Evolutionary conservation across 2,329 filamentous ascomycete species (phyloP), one percentile per base, ranked within the genome.

Genomic region (Diplodia scrobiculata): DNA sequence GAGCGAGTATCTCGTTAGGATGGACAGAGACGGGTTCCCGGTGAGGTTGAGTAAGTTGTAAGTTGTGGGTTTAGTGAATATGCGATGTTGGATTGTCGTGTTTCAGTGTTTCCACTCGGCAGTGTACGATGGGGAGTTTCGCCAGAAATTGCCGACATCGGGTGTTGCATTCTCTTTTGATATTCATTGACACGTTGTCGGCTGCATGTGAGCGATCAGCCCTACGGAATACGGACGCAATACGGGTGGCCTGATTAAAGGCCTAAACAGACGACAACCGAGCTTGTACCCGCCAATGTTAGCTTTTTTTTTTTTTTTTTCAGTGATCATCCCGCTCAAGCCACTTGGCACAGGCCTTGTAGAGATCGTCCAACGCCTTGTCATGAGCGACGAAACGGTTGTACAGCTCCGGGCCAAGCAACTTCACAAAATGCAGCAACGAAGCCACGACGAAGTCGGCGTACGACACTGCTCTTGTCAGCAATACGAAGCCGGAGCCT

Each of bases 401-500:
- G 69, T 78, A 83, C 1, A 78, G 34, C 27, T 77, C 73, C 47
- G 79, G 75, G 21, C 80, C 72, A 0, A 73, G 62, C 2, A 69
- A 55, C 68, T 75, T 78, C 7, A 79, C 68, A 66, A 83, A 84
- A 4, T 83, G 74, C 66, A 87, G 68, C 38, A 78, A 77, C 0
- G 79, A 79, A 0, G 82, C 82, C 71, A 86, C 83, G 1, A 86
- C 78, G 65, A 90, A 84, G 59, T 79, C 77, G 3, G 77, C 77
- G 69, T 79, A 79, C 10, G 76, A 78, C 5, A 76, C 77, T 75
- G 34, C 25, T n/a, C 45, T 14, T 6, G 41, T 66, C 54, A 67
- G 58, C 54, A 55, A 19, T 32, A 32, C 13, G 51, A 69, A 69
- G 3, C 41, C 7, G 10, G 17, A 19, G 17, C 7, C 17, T 14